Base-by-base conservation (phyloP, 768 basidiomycete genomes). In the Tylopilus plumbeoviolaceoides region DNA sequence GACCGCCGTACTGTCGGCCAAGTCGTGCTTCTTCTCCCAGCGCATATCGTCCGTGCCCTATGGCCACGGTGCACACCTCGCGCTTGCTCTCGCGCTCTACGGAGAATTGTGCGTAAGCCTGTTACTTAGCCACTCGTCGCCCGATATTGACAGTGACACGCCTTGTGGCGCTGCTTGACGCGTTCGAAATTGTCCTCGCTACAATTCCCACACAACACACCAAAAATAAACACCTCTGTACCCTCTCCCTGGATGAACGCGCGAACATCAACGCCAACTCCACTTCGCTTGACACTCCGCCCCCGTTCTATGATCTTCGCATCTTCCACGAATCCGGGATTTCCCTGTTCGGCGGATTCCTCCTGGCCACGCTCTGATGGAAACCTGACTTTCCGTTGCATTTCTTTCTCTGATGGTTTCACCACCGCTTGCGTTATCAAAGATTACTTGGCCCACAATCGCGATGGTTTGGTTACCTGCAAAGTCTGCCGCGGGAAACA, bases 391-490 rank as follows among this genome's bases (percentile, higher is more conserved):
- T 39, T 53, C 7, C 4, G n/a, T 43, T 45, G n/a, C 25, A 18
- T 44, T 8, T 27, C 39, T 30, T 33, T 45, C 28, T 48, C 28
- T 48, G 54, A 38, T 55, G 31, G 25, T 48, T 49, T 54, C 46
- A 39, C 54, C 31, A 21, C 36, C 31, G 57, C 48, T 60, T 25
- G 44, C 30, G 46, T 60, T 54, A 50, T 53, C 57, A 56, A 54
- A 88, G 86, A 51, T 62, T 82, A 44, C 71, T 65, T 49, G 80
- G 78, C 33, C 41, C 63, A 43, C 48, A 50, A 23, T 89, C 87
- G 9, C 72, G 71, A 40, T 90, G 86, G 85, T 74, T 67, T 58
- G 80, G 77, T 42, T 90, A 89, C 68, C 63, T 90, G 6, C 79
- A 84, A 58, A 82, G 82, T 11, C 72, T 90, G 7, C 83, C 86